These are phyloP conservation scores for Moesziomyces antarcticus DNA, from an alignment of 1,284 basidiomycete species.

Conservation along the genomic window DNA sequence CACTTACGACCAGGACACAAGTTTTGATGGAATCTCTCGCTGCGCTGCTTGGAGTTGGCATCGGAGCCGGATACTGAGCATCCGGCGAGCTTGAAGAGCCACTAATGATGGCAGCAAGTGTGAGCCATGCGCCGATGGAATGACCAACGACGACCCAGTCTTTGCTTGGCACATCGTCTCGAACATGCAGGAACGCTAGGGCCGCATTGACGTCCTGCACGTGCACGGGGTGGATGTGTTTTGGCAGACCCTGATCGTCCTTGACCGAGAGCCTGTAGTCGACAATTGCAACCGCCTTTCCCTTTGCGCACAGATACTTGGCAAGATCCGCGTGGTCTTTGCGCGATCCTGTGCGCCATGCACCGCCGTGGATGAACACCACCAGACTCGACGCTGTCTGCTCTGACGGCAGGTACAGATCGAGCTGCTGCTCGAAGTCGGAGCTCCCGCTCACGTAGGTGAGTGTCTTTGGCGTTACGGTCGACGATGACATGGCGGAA, in stretches of 20 bases:
- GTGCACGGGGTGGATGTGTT: constrained; percentile 32
- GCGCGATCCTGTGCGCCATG: constrained; percentile 46
- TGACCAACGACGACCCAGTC: constrained; percentile 38
- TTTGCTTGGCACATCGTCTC: constrained; percentile 12
- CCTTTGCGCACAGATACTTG: constrained; percentile 13
- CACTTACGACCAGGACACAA: constrained; percentile 40
- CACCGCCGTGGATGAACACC: constrained; percentile 45
- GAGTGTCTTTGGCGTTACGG: constrained; percentile 1
- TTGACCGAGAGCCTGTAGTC: constrained; percentile 44
- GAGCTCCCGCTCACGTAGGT: constrained; percentile 23
- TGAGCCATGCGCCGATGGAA: constrained; percentile 46
- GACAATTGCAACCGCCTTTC: constrained; percentile 38
- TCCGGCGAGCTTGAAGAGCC: neutral
- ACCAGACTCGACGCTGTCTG: constrained; percentile 12
- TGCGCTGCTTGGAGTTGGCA: constrained; percentile 12
- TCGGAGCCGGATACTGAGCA: constrained; percentile 10
- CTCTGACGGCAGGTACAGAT: constrained; percentile 26
- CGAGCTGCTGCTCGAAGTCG: constrained; percentile 39
- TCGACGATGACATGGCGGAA: constrained; percentile 2
- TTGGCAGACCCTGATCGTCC: constrained; percentile 14
- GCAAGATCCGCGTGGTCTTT: constrained; percentile 37
- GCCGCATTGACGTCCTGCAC: constrained; percentile 36
- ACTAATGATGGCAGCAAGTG: constrained; percentile 24
- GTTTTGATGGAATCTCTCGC: constrained; percentile 20
- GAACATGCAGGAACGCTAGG: constrained; percentile 15